A percentile compares a stretch with the other conserved stretches of the same genome.
phyloP scores from a whole-genome alignment of 2,329 filamentous ascomycete genomes.

The Fusarium pseudoanthophilum region DNA sequence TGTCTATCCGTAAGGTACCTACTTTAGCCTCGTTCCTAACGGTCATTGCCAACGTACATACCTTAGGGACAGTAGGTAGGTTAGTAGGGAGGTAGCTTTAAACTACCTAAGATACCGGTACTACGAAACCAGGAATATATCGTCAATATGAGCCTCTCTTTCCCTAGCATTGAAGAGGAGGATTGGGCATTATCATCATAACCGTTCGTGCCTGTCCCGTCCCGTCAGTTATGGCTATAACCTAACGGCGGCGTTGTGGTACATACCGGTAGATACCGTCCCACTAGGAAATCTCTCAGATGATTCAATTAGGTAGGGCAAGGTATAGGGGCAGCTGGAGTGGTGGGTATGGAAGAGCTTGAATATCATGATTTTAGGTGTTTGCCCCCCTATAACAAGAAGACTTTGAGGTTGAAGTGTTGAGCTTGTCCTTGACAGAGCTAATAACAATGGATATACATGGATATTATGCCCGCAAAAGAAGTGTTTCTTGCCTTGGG shows the following conservation, averaged over 20 bases:
- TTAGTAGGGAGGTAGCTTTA: neutral
- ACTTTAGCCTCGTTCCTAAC: neutral
- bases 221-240: slow-evolving; percentile 11
- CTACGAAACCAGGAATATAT: neutral
- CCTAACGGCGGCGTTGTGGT: neutral
- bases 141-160: neutral
- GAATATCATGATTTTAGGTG: neutral
- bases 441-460: neutral
- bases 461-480: slow-evolving; percentile 4
- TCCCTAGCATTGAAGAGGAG: neutral
- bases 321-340: neutral
- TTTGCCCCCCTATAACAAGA: neutral
- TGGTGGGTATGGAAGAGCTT: neutral
- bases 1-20: neutral
- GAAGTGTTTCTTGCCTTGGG: slow-evolving; percentile 11
- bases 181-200: neutral
- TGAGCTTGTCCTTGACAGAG: slow-evolving; percentile 6
- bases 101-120: too few relatives aligned
- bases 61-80: too few relatives aligned
- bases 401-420: neutral
- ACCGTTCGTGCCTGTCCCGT: slow-evolving; percentile 1
- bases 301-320: neutral
- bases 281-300: neutral
- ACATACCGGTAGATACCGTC: neutral
- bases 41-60: neutral